phyloP scores from a whole-genome alignment of 805 yeast genomes.

The Barnettozyma pratensis region DNA sequence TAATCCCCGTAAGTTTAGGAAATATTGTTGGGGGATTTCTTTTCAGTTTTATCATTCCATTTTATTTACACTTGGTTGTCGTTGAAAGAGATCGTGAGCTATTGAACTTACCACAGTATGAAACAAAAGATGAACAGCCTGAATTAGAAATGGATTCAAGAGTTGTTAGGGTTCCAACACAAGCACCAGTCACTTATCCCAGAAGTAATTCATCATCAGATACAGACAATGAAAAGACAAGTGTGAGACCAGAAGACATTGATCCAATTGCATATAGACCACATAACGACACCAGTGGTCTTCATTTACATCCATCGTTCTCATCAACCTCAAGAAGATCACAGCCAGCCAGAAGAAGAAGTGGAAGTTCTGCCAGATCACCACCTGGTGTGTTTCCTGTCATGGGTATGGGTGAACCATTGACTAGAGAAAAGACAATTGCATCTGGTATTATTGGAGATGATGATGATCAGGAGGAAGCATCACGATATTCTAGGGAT shows the following conservation, averaged over 20 bases:
- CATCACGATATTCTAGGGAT: constrained; percentile 6
- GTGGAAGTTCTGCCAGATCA: constrained; percentile 32
- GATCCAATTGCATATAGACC: constrained; percentile 21
- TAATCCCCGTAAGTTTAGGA: constrained; percentile 69
- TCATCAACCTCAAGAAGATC: constrained; percentile 10
- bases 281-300: not conserved
- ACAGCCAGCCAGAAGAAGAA: not conserved
- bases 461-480: not conserved
- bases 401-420: constrained; percentile 68
- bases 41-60: constrained; percentile 62
- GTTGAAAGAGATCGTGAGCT: constrained; percentile 65
- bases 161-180: constrained; percentile 50
- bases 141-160: constrained; percentile 72
- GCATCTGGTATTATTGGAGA: constrained; percentile 29
- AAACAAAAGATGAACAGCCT: constrained; percentile 76
- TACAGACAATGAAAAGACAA: constrained; percentile 1
- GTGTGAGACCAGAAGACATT: not conserved
- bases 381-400: constrained; percentile 82
- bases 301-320: constrained; percentile 1
- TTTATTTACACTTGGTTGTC: constrained; percentile 65
- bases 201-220: not conserved
- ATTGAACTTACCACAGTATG: constrained; percentile 62
- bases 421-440: constrained; percentile 49
- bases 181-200: not conserved
- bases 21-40: constrained; percentile 74